These are phyloP conservation scores for Ceriops zippeliana DNA, from an alignment of 345 rosid genomes.

Conservation along the genomic window DNA sequence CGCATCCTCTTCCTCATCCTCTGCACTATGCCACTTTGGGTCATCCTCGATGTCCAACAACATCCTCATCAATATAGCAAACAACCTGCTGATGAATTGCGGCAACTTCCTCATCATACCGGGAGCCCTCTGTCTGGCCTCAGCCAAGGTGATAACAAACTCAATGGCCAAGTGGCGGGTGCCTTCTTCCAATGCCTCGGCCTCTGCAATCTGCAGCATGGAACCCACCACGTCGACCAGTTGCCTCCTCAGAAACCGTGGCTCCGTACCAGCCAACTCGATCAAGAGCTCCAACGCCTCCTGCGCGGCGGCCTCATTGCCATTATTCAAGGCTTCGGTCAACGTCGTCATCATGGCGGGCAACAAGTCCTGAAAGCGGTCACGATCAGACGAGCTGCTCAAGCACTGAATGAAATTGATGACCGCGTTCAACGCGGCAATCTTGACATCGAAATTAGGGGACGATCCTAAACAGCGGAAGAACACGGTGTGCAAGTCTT, in stretches of 20 bases:
- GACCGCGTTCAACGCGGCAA: constrained; percentile 85
- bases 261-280: constrained; percentile 93
- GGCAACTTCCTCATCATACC: constrained; percentile 99
- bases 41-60: constrained; percentile 92
- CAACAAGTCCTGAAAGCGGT: constrained; percentile 82
- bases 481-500: constrained; percentile 72
- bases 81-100: constrained; percentile 82
- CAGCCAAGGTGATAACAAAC: constrained; percentile 87
- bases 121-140: constrained; percentile 97
- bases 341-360: constrained; percentile 91
- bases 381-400: constrained; percentile 58
- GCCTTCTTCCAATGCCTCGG: constrained; percentile 75
- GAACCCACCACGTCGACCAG: constrained; percentile 80
- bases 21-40: constrained; percentile 87
- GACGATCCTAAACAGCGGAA: constrained; percentile 53
- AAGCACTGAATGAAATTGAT: constrained; percentile 82
- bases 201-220: constrained; percentile 89
- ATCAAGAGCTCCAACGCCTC: constrained; percentile 90
- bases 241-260: constrained; percentile 80
- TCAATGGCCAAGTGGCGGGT: constrained; percentile 73
- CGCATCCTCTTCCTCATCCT: constrained; percentile 89
- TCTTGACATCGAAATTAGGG: constrained; percentile 66
- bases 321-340: constrained; percentile 77
- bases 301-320: constrained; percentile 84
- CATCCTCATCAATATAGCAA: constrained; percentile 88